Evolutionary conservation across 140 eudicot species (phyloP), one percentile per base, ranked within the genome.

Genomic region (Erigeron philadelphicus): DNA sequence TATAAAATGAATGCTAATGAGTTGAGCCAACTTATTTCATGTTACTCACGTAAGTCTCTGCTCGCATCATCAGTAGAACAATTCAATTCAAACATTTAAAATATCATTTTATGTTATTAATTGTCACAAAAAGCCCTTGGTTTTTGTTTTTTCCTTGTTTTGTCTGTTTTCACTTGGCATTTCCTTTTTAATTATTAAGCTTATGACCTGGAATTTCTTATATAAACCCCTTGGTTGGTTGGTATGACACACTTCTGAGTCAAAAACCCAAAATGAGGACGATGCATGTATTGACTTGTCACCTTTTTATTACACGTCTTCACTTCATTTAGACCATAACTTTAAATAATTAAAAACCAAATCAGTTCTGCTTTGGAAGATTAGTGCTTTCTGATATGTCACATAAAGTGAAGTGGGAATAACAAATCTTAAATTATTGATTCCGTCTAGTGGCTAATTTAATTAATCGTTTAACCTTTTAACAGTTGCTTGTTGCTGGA

Each of bases 401-500:
- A 71, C 56, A 31, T 71, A 64, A 71, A 71, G 73, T 21, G 73
- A 77, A 71, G 81, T 71, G 77, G 81, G 73, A 17, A 70, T 7
- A 54, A 64, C 55, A 77, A 70, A 45, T 77, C 68, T 54, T 71
- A 55, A 71, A 45, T 71, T 70, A 44, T 77, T 64, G 56, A 64
- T 45, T 55, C 50, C 68, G 65, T 72, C 18, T 71, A 72, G 78
- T 77, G 74, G 64, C 57, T 71, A 56, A 55, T 64, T 45, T 50
- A 52, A 57, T 76, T 23, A 53, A 71, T 35, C 9, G 44, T 6
- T 35, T 16, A 18, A 6, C 18, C 41, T 45, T 70, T 69, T 56
- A 50, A 78, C 92, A 91, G 98, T 79, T 88, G 85, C 96, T 91
- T 62, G 89, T 88, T 52, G 96, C 96, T 61, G 98, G 98, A 25